Percentiles rank a stretch among this genome's conserved stretches.
Evolutionary conservation across 2,329 filamentous ascomycete species (phyloP).

Genomic region (Ophiosphaerella herpotricha): DNA sequence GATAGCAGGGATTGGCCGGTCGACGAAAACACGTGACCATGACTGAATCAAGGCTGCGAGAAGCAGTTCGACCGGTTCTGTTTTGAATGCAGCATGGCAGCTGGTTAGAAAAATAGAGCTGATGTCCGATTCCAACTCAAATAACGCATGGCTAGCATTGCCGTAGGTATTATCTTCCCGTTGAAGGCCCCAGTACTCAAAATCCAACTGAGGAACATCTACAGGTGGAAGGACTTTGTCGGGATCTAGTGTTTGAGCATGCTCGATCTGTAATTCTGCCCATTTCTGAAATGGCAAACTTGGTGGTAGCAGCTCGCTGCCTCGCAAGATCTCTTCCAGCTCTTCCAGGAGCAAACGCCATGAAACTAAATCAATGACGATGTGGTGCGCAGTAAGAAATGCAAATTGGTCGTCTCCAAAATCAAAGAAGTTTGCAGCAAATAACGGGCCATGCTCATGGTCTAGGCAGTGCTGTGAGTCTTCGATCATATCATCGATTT

Average conservation of each 20-base stretch:
- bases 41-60: conserved; percentile 62
- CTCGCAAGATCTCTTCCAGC: conserved; percentile 46
- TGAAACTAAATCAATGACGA: conserved; percentile 52
- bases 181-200: conserved; percentile 48
- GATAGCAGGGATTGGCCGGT: conserved; percentile 57
- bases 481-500: conserved; percentile 38
- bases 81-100: conserved; percentile 54
- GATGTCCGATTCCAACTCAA: conserved; percentile 33
- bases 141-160: conserved; percentile 40
- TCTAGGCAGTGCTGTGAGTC: conserved; percentile 36
- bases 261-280: conserved; percentile 43
- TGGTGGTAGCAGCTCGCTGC: conserved; percentile 38
- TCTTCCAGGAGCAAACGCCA: conserved; percentile 54
- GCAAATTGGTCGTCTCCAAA: conserved; percentile 33
- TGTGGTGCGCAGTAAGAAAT: conserved; percentile 44
- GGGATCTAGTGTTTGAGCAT: conserved; percentile 29
- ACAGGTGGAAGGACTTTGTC: conserved; percentile 33
- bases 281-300: conserved; percentile 46
- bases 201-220: conserved; percentile 38
- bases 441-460: conserved; percentile 31
- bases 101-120: conserved; percentile 33
- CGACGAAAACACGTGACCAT: conserved; percentile 59
- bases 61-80: conserved; percentile 60
- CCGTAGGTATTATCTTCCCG: conserved; percentile 44
- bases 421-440: conserved; percentile 45